Evolutionary conservation across 176 grass and related monocot genomes (phyloP), one percentile per base, ranked within the genome.

Genomic region (Aegilops umbellulata): DNA sequence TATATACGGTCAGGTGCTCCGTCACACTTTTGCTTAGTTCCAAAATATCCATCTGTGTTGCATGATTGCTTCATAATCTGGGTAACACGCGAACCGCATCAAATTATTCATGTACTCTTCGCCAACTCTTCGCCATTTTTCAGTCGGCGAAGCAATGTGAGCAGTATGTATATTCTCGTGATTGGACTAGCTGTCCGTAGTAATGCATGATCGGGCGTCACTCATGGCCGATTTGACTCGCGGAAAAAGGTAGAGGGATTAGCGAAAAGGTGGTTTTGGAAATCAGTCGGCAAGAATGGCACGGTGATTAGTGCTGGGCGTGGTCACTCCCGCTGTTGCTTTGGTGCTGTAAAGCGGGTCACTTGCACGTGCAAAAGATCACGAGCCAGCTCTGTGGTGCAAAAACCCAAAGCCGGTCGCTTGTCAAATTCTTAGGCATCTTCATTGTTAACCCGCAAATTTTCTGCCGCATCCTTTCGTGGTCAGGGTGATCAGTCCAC

Each of bases 341-440:
- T 60, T 76, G 85, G 82, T 46, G 62, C 38, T 70, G 61, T 82
- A 88, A 87, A 86, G 79, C 24, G 74, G n/a, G 79, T 74, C 23
- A 17, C 39, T 8, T 25, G 13, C 84, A 73, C 71, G 62, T 64
- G 61, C 61, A 85, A 15, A 15, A 20, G 20, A 31, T 68, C 61
- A 62, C 35, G 35, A 22, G 34, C 34, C 36, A 39, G 27, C 15
- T 7, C 0, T 5, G 24, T 15, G 27, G 24, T 4, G 55, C 23
- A 11, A 22, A 11, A 29, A 72, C 13, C 66, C n/a, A 44, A 69
- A 41, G 25, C 46, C 30, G 1, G 47, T 25, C 17, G 8, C 20
- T 22, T 38, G 66, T 31, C 3, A 41, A 41, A 8, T 22, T 31
- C 75, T 53, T n/a, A n/a, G n/a, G n/a, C n/a, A n/a, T n/a, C n/a